phyloP scores from a whole-genome alignment of 2,329 filamentous ascomycete genomes.

The Cladosporium halotolerans region DNA sequence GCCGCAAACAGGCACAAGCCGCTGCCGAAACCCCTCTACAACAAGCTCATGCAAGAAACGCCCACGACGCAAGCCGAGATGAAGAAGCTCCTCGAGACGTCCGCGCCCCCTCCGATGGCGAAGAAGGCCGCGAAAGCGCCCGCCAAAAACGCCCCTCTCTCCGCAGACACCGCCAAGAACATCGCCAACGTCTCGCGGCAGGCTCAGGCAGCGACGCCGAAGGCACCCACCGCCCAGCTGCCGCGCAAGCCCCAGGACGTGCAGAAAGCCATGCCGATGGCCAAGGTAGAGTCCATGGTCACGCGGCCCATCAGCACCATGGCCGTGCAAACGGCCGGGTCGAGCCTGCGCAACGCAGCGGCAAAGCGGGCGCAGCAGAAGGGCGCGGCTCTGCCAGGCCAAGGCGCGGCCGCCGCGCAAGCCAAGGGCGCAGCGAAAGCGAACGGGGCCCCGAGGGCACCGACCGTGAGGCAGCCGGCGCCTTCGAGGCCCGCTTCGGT shows the following conservation, averaged over 20 bases:
- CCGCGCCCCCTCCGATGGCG: slow-evolving; percentile 20
- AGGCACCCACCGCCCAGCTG: slow-evolving; percentile 5
- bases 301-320: slow-evolving; percentile 31
- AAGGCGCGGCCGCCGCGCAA: slow-evolving; percentile 12
- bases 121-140: slow-evolving; percentile 22
- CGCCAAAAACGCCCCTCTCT: slow-evolving; percentile 18
- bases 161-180: slow-evolving; percentile 19
- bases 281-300: slow-evolving; percentile 29
- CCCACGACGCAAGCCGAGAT: slow-evolving; percentile 27
- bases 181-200: slow-evolving; percentile 18
- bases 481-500: slow-evolving; percentile 8
- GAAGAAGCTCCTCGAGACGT: slow-evolving; percentile 20
- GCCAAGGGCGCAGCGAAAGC: slow-evolving; percentile 8
- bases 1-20: slow-evolving; percentile 27
- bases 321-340: slow-evolving; percentile 27
- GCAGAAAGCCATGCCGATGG: slow-evolving; percentile 26
- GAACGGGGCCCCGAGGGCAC: slow-evolving; percentile 9
- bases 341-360: slow-evolving; percentile 22
- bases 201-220: slow-evolving; percentile 15
- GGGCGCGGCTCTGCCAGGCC: slow-evolving; percentile 21
- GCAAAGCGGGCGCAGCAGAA: slow-evolving; percentile 23
- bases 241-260: slow-evolving; percentile 19
- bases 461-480: slow-evolving; percentile 6
- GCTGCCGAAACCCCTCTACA: slow-evolving; percentile 23
- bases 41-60: slow-evolving; percentile 23